Evolutionary conservation across 805 yeast genomes (phyloP).

Genomic region (Candida ulmi): DNA sequence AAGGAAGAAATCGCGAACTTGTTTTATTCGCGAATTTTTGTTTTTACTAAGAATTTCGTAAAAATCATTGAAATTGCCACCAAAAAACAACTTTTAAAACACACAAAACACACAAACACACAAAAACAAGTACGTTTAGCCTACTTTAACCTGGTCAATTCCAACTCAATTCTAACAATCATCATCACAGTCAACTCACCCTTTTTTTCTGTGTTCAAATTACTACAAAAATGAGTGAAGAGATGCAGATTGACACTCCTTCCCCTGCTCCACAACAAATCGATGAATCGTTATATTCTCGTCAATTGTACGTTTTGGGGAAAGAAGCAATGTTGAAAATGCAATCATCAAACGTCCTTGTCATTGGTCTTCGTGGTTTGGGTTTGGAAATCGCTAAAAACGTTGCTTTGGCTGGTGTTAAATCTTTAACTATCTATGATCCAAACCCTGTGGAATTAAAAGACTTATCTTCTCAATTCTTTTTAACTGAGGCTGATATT

Average conservation of each 20-base stretch:
- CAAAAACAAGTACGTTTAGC: too few relatives aligned
- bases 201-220: neutral
- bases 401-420: conserved; percentile 95
- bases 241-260: conserved; percentile 39
- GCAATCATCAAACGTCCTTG: conserved; percentile 89
- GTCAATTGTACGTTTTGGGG: conserved; percentile 94
- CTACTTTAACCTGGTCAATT: neutral
- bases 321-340: conserved; percentile 97
- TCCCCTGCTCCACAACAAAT: conserved; percentile 39
- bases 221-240: conserved; percentile 21
- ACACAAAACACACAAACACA: neutral
- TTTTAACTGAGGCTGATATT: conserved; percentile 61
- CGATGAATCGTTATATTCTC: conserved; percentile 92
- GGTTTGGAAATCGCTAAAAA: conserved; percentile 97
- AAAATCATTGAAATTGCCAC: neutral
- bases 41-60: neutral
- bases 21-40: neutral
- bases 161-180: neutral
- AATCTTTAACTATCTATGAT: conserved; percentile 80
- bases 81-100: neutral
- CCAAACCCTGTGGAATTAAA: conserved; percentile 58
- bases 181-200: neutral
- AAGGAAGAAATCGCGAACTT: neutral
- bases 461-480: conserved; percentile 89
- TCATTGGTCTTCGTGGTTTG: conserved; percentile 85